Percentiles rank a stretch among this genome's conserved stretches.
phyloP scores from a whole-genome alignment of 192 early-diverging fungal species.

The Backusella macrospora region DNA sequence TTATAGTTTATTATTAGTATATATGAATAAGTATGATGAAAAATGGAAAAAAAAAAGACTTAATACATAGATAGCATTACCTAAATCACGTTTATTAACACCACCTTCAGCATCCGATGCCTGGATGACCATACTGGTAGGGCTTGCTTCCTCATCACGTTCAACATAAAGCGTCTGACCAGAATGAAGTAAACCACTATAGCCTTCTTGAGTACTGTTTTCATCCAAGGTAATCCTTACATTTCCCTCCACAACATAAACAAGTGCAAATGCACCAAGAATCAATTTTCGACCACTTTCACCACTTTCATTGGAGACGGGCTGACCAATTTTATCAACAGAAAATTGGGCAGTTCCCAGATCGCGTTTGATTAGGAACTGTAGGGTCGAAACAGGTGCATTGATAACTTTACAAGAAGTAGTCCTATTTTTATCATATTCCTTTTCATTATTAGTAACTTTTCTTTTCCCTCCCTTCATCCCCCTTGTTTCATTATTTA shows the following conservation, averaged over 20 bases:
- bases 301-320: slow-evolving; percentile 37
- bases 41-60: slow-evolving; percentile 12
- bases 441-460: neutral
- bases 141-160: slow-evolving; percentile 56
- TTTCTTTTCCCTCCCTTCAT: no score
- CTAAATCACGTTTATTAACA: slow-evolving; percentile 31
- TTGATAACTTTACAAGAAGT: slow-evolving; percentile 38
- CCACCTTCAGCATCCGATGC: slow-evolving; percentile 30
- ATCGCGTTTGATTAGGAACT: slow-evolving; percentile 39
- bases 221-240: slow-evolving; percentile 38
- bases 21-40: neutral
- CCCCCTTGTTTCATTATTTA: slow-evolving; percentile 11
- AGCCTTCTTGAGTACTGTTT: slow-evolving; percentile 19
- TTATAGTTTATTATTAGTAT: neutral
- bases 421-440: slow-evolving; percentile 11
- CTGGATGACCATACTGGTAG: slow-evolving; percentile 52
- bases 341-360: slow-evolving; percentile 35
- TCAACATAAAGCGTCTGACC: slow-evolving; percentile 61
- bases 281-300: slow-evolving; percentile 50
- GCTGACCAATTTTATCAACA: slow-evolving; percentile 34
- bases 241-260: slow-evolving; percentile 61
- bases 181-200: slow-evolving; percentile 22
- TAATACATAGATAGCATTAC: slow-evolving; percentile 17
- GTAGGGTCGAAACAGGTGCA: slow-evolving; percentile 33
- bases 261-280: slow-evolving; percentile 53